phyloP scores from a whole-genome alignment of 2,329 filamentous ascomycete genomes.

The Simplicillium sp. region DNA sequence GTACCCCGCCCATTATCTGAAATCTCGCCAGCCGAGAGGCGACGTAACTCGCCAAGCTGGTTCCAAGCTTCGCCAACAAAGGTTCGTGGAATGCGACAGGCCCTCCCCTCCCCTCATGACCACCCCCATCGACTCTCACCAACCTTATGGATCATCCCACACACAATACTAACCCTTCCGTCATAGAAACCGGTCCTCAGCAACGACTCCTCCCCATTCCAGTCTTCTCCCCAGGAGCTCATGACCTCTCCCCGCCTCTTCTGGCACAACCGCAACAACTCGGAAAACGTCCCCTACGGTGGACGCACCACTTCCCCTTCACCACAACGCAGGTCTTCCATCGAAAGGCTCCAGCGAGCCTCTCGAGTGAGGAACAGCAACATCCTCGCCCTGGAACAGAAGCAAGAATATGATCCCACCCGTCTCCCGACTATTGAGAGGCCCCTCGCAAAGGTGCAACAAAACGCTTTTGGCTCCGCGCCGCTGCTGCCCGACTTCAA shows the following conservation, averaged over 20 bases:
- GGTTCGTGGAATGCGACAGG: conserved; percentile 17
- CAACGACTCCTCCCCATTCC: conserved; percentile 73
- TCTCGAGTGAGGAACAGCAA: conserved; percentile 97
- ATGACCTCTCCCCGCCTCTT: conserved; percentile 74
- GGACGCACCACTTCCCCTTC: conserved; percentile 53
- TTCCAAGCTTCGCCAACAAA: conserved; percentile 45
- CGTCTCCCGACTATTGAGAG: conserved; percentile 70
- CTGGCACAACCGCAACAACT: conserved; percentile 71
- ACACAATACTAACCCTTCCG: conserved; percentile 4
- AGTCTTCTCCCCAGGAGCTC: conserved; percentile 66
- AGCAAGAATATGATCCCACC: conserved; percentile 83
- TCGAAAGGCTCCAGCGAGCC: conserved; percentile 89
- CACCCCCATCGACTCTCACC: conserved; percentile 1
- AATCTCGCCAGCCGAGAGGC: conserved; percentile 74
- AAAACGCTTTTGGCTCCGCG: conserved; percentile 55
- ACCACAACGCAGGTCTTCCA: conserved; percentile 74
- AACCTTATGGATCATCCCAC: conserved; percentile 5
- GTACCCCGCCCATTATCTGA: conserved; percentile 74
- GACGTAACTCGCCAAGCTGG: conserved; percentile 89
- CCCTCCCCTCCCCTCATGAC: background rate
- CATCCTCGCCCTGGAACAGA: conserved; percentile 88
- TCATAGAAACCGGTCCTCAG: conserved; percentile 57
- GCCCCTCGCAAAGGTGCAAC: conserved; percentile 68
- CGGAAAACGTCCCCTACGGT: conserved; percentile 64
- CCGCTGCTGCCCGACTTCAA: conserved; percentile 34